phyloP scores from a whole-genome alignment of 2,329 filamentous ascomycete species.

The Akanthomyces muscarius region DNA sequence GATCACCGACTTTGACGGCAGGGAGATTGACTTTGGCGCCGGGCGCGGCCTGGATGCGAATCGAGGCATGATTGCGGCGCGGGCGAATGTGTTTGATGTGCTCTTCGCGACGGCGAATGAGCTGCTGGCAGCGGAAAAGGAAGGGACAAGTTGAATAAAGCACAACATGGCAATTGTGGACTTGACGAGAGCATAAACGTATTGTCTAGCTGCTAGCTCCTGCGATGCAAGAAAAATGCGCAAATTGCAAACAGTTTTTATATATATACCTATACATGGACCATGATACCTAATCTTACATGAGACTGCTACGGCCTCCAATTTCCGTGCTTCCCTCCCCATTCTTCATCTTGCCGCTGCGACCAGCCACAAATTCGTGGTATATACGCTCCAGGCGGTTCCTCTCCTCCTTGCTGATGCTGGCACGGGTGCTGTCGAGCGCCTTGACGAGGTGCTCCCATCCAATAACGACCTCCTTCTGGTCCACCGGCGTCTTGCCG shows the following conservation, averaged over 20 bases:
- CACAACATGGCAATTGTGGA: background rate
- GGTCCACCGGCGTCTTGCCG: conserved; percentile 33
- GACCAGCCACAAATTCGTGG: conserved; percentile 83
- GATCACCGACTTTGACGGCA: conserved; percentile 46
- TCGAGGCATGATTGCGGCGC: conserved; percentile 41
- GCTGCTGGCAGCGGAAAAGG: conserved; percentile 21
- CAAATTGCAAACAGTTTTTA: background rate
- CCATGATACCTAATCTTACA: conserved; percentile 50
- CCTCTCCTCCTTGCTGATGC: conserved; percentile 76
- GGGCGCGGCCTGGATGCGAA: conserved; percentile 33
- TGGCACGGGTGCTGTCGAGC: conserved; percentile 71
- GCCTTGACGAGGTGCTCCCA: conserved; percentile 82
- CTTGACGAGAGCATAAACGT: background rate
- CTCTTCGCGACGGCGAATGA: conserved; percentile 34
- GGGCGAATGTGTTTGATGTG: conserved; percentile 36
- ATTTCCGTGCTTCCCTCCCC: conserved; percentile 90
- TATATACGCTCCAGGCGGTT: conserved; percentile 76
- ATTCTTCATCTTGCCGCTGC: conserved; percentile 92
- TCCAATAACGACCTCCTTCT: conserved; percentile 70
- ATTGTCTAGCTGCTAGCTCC: background rate
- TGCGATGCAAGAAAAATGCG: background rate
- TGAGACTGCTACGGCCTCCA: conserved; percentile 87
- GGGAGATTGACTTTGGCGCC: conserved; percentile 33
- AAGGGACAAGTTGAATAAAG: background rate
- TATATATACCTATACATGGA: background rate